Base-by-base conservation (phyloP, 176 grass and related monocot species). In the Ensete glaucum region DNA sequence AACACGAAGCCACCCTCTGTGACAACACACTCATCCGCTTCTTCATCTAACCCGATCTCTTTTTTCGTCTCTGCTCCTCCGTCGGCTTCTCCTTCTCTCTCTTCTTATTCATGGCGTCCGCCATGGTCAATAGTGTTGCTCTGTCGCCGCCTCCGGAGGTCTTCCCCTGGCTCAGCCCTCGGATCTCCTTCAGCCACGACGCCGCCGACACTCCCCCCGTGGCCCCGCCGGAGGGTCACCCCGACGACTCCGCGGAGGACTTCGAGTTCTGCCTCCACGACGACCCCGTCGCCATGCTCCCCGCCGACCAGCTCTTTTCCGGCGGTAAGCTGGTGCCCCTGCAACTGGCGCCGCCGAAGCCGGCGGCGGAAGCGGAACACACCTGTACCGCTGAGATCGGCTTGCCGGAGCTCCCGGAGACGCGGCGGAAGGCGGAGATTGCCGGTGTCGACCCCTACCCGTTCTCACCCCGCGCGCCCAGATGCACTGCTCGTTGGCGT, bases 261-360 rank as follows among this genome's bases (percentile, higher is more conserved):
- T 74, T 74, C 72, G 72, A 74, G 72, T 74, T 74, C 72, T 53
- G 53, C 53, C 53, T 74, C 72, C 72, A 74, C 7, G 72, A 74
- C 53, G 72, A 74, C 15, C 72, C 72, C 52, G 72, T 74, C 14
- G 72, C 72, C 21, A 74, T 74, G 72, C 72, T 74, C 72, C 72
- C 72, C 53, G 72, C 72, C 52, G 72, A 74, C 22, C 53, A 74
- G 72, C 72, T 74, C 72, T 74, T 74, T 53, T 74, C 72, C 2
- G 53, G 57, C 9, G 72, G 72, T 1, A 74, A 74, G 3, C 53
- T 74, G 21, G 53, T 74, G 52, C 72, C 72, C 21, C 72, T 74
- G 9, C 72, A 74, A 53, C 72, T 74, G 22, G 72, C 72, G 24
- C 11, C 23, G 7, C 53, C 72, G 3, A 74, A 56, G 11, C 53